A percentile compares a stretch with the other conserved stretches of the same genome.
These are phyloP conservation scores for Silene noctiflora DNA, from an alignment of 179 eudicot species.

Conservation along the genomic window DNA sequence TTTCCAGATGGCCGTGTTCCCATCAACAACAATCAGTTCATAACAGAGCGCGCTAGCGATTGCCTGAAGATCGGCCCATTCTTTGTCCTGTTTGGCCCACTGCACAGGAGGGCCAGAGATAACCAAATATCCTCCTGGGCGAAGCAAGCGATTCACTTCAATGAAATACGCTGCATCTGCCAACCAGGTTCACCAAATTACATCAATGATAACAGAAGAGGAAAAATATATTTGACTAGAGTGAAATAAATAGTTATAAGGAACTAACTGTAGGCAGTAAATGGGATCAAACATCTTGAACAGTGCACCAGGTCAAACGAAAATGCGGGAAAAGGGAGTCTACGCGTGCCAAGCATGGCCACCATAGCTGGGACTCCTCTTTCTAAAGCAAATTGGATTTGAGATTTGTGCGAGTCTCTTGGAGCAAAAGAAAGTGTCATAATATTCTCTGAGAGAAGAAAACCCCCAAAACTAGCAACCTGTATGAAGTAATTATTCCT, in stretches of 20 bases:
- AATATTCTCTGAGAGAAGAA: constrained; percentile 64
- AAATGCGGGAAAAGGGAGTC: constrained; percentile 86
- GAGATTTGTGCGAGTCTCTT: constrained; percentile 94
- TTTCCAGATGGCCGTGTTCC: constrained; percentile 87
- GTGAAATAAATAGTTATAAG: neutral
- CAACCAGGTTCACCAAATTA: constrained; percentile 22
- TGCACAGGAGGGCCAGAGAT: constrained; percentile 95
- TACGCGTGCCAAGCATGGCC: constrained; percentile 94
- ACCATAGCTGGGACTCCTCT: constrained; percentile 94
- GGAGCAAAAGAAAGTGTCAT: constrained; percentile 88
- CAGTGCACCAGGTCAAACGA: constrained; percentile 93
- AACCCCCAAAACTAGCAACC: constrained; percentile 99
- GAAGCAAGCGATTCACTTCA: constrained; percentile 86
- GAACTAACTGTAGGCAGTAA: constrained; percentile 87
- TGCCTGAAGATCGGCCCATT: constrained; percentile 96
- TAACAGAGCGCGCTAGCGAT: constrained; percentile 85
- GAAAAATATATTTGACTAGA: neutral
- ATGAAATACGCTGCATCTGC: constrained; percentile 90
- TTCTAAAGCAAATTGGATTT: constrained; percentile 91
- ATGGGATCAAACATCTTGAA: constrained; percentile 90
- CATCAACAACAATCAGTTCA: constrained; percentile 87
- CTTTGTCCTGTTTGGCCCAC: constrained; percentile 90
- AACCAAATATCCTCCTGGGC: constrained; percentile 87
- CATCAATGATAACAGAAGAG: neutral
- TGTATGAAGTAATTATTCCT: constrained; percentile 30